Percentiles rank a stretch among this genome's conserved stretches.
phyloP scores from a whole-genome alignment of 2,329 filamentous ascomycete genomes.

The Penicillium sp. region DNA sequence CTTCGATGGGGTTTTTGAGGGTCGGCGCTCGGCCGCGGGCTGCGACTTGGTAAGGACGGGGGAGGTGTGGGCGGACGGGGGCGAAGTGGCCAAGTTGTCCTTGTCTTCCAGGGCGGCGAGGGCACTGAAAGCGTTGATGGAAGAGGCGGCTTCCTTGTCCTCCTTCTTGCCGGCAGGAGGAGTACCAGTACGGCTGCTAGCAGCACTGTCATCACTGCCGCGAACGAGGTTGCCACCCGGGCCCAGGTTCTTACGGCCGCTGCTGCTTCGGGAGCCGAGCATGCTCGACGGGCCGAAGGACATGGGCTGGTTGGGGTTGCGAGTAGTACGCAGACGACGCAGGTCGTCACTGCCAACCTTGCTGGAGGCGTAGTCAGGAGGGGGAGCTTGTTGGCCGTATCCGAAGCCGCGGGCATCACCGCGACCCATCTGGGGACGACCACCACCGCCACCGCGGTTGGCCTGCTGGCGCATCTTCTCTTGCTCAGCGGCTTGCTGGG shows the following conservation, averaged over 20 bases:
- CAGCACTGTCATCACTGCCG: slow-evolving; percentile 78
- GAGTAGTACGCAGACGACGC: slow-evolving; percentile 68
- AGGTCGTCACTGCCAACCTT: slow-evolving; percentile 90
- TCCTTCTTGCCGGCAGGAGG: slow-evolving; percentile 69
- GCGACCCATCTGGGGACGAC: slow-evolving; percentile 73
- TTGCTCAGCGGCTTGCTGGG: slow-evolving; percentile 76
- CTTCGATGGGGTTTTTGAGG: slow-evolving; percentile 46
- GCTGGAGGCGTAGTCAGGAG: slow-evolving; percentile 70
- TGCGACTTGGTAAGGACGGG: slow-evolving; percentile 49
- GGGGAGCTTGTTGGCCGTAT: slow-evolving; percentile 66
- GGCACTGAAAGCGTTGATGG: slow-evolving; percentile 78
- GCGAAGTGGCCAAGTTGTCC: slow-evolving; percentile 49
- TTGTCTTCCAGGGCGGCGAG: slow-evolving; percentile 48
- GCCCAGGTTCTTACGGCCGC: slow-evolving; percentile 70
- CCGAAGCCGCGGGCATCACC: slow-evolving; percentile 80
- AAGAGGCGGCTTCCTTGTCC: slow-evolving; percentile 62
- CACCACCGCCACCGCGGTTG: slow-evolving; percentile 63
- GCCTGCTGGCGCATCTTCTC: slow-evolving; percentile 55
- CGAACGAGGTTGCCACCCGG: slow-evolving; percentile 71
- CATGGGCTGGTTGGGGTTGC: slow-evolving; percentile 62
- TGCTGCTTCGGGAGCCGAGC: slow-evolving; percentile 87
- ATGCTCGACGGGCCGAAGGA: slow-evolving; percentile 81
- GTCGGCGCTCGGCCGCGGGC: slow-evolving; percentile 44
- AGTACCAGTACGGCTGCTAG: slow-evolving; percentile 86
- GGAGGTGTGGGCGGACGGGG: slow-evolving; percentile 50